Base-by-base conservation (phyloP, 192 early-diverging fungal species). In the Rhizophagus sp. region DNA sequence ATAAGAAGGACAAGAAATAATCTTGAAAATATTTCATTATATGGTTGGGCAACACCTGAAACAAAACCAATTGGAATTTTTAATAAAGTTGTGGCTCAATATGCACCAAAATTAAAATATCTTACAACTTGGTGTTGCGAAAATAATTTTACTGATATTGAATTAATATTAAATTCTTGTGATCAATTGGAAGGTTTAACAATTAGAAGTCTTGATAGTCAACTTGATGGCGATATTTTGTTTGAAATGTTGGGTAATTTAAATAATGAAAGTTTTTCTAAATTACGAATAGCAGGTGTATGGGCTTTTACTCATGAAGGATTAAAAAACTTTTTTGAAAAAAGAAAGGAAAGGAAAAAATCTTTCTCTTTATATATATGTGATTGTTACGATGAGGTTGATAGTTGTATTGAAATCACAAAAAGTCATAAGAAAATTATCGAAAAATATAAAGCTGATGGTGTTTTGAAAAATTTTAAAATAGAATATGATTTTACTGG, bases 351-450 rank as follows among this genome's bases (percentile, higher is more conserved):
- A 66, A 30, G 5, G 30, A 66, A 66, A 30, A 66, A 27, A 66
- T 13, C 30, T 5, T 66, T 66, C 22, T 33, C 27, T 13, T 33
- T 66, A 33, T 30, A 66, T 66, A 30, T 66, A 19, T 57, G 52
- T 57, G 52, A 57, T 17, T 66, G 64, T 66, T 66, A 33, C 12
- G 64, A 66, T 66, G 64, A 66, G 15, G 64, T 25, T 33, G 64
- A 66, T 57, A 57, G 52, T 57, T 57, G 52, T 66, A 66, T 66
- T 33, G 27, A 66, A 66, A 66, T 66, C 10, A 66, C 64, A 33
- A 33, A 25, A 30, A 66, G 4, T 25, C 64, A 66, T 15, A 33
- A 33, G 17, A 9, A 66, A 22, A 22, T 57, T 57, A 57, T 57
- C 19, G 52, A 57, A 22, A 57, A 17, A 22, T 57, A n/a, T 57